Evolutionary conservation across 179 eudicot species (phyloP).

Genomic region (Silene coronaria): DNA sequence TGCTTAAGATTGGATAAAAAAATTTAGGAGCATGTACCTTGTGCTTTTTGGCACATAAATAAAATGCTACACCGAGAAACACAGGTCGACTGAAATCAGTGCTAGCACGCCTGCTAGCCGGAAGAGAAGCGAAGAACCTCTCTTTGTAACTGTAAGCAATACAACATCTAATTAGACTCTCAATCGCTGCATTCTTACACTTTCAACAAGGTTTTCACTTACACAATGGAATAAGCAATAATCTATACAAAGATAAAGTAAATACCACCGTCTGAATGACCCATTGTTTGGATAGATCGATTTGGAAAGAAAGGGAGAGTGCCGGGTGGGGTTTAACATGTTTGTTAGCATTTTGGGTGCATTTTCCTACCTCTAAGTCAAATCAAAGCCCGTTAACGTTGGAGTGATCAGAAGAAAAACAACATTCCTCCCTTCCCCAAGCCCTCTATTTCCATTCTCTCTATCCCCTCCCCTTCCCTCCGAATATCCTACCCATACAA

Average conservation of each 20-base stretch:
- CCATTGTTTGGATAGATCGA: too few relatives aligned
- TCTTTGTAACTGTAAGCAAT: conserved; percentile 63
- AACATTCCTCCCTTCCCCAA: too few relatives aligned
- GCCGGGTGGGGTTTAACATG: too few relatives aligned
- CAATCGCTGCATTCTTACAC: neutral
- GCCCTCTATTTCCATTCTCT: too few relatives aligned
- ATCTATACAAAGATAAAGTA: neutral
- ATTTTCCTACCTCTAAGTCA: too few relatives aligned
- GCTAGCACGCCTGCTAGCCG: conserved; percentile 57
- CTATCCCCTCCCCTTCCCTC: too few relatives aligned
- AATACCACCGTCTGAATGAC: neutral
- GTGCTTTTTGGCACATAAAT: conserved; percentile 80
- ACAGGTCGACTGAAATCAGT: conserved; percentile 86
- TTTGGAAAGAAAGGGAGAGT: too few relatives aligned
- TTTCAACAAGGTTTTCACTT: neutral
- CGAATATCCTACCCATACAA: too few relatives aligned
- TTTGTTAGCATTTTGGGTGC: too few relatives aligned
- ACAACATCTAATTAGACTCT: conserved; percentile 1
- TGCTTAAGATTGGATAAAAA: neutral
- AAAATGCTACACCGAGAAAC: conserved; percentile 81
- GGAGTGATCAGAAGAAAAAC: too few relatives aligned
- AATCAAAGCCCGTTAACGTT: too few relatives aligned
- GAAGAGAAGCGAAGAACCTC: conserved; percentile 67
- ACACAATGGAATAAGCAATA: neutral
- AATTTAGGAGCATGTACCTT: conserved; percentile 41